These are phyloP conservation scores for Hypoxylon lienhwacheense DNA, from an alignment of 495 filamentous ascomycete species.

Conservation along the genomic window DNA sequence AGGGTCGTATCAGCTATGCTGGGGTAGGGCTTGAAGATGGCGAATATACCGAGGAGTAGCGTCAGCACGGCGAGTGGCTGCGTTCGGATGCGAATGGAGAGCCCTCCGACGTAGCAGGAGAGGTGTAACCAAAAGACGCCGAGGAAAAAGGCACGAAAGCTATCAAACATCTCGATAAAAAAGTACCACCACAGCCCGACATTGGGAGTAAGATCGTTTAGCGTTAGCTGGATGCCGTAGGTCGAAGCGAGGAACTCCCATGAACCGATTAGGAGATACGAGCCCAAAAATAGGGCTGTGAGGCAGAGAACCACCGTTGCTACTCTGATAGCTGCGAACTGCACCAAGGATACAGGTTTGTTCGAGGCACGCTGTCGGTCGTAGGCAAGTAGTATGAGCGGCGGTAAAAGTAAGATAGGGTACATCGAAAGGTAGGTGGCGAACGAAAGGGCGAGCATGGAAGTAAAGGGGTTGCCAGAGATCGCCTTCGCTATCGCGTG, in stretches of 20 bases:
- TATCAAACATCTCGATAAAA: conserved; percentile 99
- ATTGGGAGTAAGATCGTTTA: conserved; percentile 93
- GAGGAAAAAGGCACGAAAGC: conserved; percentile 94
- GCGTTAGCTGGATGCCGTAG: conserved; percentile 86
- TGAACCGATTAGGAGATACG: conserved; percentile 74
- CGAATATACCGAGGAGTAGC: conserved; percentile 80
- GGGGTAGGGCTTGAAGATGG: conserved; percentile 95
- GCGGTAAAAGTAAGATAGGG: conserved; percentile 81
- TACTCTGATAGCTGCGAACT: conserved; percentile 57
- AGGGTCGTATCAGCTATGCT: conserved; percentile 84
- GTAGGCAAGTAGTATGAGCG: conserved; percentile 78
- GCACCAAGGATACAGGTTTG: conserved; percentile 36
- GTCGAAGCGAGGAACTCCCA: conserved; percentile 86
- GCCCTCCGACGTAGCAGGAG: conserved; percentile 78
- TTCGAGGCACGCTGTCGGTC: conserved; percentile 57
- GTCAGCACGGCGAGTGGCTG: conserved; percentile 87
- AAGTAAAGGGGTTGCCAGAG: conserved; percentile 67
- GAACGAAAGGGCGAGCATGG: conserved; percentile 84
- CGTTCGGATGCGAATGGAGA: conserved; percentile 74
- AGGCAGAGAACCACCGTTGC: conserved; percentile 52
- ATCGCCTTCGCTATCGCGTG: conserved; percentile 82
- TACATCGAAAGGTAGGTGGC: conserved; percentile 92
- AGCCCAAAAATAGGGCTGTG: conserved; percentile 64
- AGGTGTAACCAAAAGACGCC: conserved; percentile 98
- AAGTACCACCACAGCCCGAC: conserved; percentile 99